Conservation (phyloP, 345 rosid genomes). For the Linum tenue region DNA sequence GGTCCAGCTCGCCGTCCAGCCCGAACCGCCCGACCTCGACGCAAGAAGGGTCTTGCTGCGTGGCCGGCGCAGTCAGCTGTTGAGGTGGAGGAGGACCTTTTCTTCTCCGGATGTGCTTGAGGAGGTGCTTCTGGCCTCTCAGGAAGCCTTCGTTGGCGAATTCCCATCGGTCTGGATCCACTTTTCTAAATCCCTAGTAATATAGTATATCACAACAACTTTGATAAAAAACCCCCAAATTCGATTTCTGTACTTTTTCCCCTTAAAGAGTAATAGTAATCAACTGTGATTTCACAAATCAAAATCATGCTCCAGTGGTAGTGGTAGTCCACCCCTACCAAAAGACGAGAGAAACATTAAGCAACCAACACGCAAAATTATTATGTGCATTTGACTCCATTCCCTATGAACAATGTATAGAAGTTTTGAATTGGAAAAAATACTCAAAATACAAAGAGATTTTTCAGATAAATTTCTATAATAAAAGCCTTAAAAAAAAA, state of each 20-base stretch:
- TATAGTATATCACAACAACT: neutral
- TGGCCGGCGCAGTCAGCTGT: neutral
- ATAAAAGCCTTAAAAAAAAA: too few relatives aligned
- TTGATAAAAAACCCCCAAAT: constrained; percentile 16
- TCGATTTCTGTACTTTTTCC: neutral
- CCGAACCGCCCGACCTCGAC: constrained; percentile 65
- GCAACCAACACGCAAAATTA: too few relatives aligned
- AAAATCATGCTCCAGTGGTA: neutral
- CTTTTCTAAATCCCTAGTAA: constrained; percentile 83
- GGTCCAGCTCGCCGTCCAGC: constrained; percentile 45
- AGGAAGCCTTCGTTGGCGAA: constrained; percentile 45
- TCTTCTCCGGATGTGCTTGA: constrained; percentile 70
- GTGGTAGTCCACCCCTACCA: neutral
- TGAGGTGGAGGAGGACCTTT: constrained; percentile 12
- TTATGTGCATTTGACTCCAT: too few relatives aligned
- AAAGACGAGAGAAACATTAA: too few relatives aligned
- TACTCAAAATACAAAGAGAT: too few relatives aligned
- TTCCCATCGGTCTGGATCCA: constrained; percentile 95
- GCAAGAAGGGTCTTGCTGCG: constrained; percentile 30
- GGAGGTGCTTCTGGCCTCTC: constrained; percentile 56
- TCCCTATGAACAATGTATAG: too few relatives aligned
- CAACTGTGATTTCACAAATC: constrained; percentile 10
- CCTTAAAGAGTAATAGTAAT: neutral
- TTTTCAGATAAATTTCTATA: too few relatives aligned
- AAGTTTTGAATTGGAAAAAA: too few relatives aligned